Evolutionary conservation across 164 flowering plant genomes (phyloP).

Genomic region (Pachysandra terminalis): DNA sequence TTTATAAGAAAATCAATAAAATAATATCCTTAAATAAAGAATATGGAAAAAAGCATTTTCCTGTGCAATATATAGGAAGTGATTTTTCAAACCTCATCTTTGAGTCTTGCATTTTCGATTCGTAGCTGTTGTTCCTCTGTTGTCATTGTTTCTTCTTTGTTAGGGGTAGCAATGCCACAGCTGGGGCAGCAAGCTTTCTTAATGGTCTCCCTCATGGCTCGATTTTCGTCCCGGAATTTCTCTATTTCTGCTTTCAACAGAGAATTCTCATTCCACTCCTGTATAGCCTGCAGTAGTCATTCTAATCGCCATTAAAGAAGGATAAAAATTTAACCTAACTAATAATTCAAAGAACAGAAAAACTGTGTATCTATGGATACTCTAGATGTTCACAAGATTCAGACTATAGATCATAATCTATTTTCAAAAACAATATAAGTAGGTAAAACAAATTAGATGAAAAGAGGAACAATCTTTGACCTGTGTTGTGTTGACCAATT

Average conservation of each 20-base stretch:
- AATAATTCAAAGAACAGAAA: too few species aligned
- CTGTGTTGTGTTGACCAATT: too few species aligned
- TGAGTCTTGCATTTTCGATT: too few species aligned
- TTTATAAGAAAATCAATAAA: slow-evolving; percentile 54
- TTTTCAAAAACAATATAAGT: not conserved
- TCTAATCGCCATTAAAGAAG: too few species aligned
- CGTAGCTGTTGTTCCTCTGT: slow-evolving; percentile 76
- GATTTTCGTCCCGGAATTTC: slow-evolving; percentile 75
- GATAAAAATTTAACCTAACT: too few species aligned
- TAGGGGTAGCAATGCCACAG: slow-evolving; percentile 66
- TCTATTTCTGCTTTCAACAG: slow-evolving; percentile 86
- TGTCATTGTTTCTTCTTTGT: slow-evolving; percentile 36
- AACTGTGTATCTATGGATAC: not conserved
- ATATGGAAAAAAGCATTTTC: not conserved
- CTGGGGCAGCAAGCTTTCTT: slow-evolving; percentile 76
- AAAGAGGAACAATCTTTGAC: too few species aligned
- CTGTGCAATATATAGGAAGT: too few species aligned
- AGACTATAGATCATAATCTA: not conserved
- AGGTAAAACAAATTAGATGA: too few species aligned
- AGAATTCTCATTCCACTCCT: slow-evolving; percentile 96
- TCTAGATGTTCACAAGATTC: not conserved
- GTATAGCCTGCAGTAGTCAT: slow-evolving; percentile 65
- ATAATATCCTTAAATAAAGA: not conserved
- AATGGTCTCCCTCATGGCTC: slow-evolving; percentile 65
- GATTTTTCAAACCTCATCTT: slow-evolving; percentile 96